Conservation (phyloP, 257 asterid species). For the Nicotiana sylvestris region DNA sequence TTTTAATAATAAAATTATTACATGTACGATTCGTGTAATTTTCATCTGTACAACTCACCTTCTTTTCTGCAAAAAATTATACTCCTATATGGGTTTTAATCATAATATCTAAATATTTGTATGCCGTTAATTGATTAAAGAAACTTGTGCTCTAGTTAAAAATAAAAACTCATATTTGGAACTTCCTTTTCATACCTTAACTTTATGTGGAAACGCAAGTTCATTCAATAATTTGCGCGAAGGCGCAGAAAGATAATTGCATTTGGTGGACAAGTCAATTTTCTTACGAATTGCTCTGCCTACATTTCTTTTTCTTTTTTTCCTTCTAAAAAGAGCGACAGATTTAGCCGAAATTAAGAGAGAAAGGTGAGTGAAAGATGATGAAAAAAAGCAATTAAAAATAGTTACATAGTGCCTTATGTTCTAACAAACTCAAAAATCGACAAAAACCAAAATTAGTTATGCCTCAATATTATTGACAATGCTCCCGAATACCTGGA, state of each 20-base stretch:
- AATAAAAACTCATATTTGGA: background rate
- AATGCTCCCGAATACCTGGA: background rate
- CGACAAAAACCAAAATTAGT: background rate
- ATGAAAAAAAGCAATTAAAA: background rate
- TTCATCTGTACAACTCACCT: background rate
- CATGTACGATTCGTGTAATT: too few relatives aligned
- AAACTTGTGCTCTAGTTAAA: background rate
- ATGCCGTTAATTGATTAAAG: background rate
- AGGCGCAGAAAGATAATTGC: background rate
- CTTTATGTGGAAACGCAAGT: background rate
- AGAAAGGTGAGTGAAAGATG: background rate
- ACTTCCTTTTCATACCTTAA: background rate
- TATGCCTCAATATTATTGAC: background rate
- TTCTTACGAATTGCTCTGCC: background rate
- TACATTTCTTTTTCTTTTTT: background rate
- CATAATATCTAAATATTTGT: background rate
- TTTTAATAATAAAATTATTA: too few relatives aligned
- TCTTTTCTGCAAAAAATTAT: too few relatives aligned
- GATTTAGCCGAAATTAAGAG: background rate
- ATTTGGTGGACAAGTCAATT: conserved; percentile 5
- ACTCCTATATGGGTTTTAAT: background rate
- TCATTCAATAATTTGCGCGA: background rate
- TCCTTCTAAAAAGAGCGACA: background rate
- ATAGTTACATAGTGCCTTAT: background rate
- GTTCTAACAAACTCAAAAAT: background rate